Evolutionary conservation across 768 basidiomycete genomes (phyloP).

Genomic region (Mycena albidolilacea): DNA sequence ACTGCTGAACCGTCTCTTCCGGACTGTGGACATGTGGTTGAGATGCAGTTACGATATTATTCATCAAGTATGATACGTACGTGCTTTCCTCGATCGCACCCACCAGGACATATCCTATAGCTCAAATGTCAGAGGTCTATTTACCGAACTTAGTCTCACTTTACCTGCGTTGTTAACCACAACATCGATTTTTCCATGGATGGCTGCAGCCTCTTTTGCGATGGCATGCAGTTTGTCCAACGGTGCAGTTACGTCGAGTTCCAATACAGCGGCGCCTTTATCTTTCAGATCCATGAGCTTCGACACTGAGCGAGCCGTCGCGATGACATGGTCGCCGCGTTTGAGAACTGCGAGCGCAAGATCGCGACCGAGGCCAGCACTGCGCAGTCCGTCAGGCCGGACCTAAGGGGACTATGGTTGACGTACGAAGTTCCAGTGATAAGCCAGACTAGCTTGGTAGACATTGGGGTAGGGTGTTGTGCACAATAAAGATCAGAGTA

Average conservation of each 20-base stretch:
- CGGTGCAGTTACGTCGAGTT: slow-evolving; percentile 45
- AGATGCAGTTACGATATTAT: neutral
- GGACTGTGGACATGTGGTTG: slow-evolving; percentile 45
- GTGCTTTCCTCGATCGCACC: slow-evolving; percentile 1
- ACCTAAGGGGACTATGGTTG: slow-evolving; percentile 35
- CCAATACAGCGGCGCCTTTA: slow-evolving; percentile 43
- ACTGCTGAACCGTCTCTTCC: slow-evolving; percentile 56
- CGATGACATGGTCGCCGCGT: slow-evolving; percentile 65
- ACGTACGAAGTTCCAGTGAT: slow-evolving; percentile 51
- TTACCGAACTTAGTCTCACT: too few relatives aligned
- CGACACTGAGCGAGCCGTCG: slow-evolving; percentile 58
- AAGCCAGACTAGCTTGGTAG: slow-evolving; percentile 47
- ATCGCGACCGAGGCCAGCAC: slow-evolving; percentile 57
- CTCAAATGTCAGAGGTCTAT: neutral
- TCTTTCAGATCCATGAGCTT: slow-evolving; percentile 51
- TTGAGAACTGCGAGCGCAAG: slow-evolving; percentile 58
- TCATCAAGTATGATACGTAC: neutral
- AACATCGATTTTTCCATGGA: slow-evolving; percentile 44
- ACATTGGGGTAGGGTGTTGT: neutral
- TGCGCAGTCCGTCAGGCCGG: slow-evolving; percentile 39
- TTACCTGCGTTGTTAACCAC: slow-evolving; percentile 46
- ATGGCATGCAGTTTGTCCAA: slow-evolving; percentile 36
- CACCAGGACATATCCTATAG: slow-evolving; percentile 49
- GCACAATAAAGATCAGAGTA: too few relatives aligned
- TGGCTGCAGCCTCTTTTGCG: slow-evolving; percentile 43